These are phyloP conservation scores for Candida broadrunensis DNA, from an alignment of 805 yeast species.

Conservation along the genomic window DNA sequence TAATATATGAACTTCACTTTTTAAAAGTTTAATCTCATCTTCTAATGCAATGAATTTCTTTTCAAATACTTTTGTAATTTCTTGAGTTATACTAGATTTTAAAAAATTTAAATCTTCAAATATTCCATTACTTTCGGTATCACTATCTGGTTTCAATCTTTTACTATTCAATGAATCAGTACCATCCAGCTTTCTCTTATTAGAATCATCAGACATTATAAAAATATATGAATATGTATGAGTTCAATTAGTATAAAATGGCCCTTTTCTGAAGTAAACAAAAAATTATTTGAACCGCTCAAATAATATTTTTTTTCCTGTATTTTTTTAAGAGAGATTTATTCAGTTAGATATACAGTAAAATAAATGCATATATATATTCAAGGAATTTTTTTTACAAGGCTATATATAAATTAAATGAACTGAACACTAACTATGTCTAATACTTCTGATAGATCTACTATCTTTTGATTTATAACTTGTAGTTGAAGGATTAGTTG, in stretches of 20 bases:
- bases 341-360: no score
- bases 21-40: conserved; percentile 18
- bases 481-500: not conserved
- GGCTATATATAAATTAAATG: no score
- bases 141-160: conserved; percentile 6
- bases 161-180: conserved; percentile 8
- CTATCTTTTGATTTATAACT: conserved; percentile 3
- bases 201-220: conserved; percentile 13
- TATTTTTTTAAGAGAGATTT: no score
- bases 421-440: conserved; percentile 5
- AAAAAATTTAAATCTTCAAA: conserved; percentile 14
- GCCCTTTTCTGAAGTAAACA: no score
- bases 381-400: no score
- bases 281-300: no score
- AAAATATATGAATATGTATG: no score
- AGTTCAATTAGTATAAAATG: no score
- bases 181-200: conserved; percentile 16
- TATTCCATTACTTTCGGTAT: conserved; percentile 1
- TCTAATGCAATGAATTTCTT: conserved; percentile 15
- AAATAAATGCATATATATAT: no score
- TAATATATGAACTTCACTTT: conserved; percentile 1
- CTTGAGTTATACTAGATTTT: conserved; percentile 30
- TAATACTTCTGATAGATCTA: conserved; percentile 12
- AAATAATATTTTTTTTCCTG: no score
- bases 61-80: conserved; percentile 20